A percentile compares a stretch with the other conserved stretches of the same genome.
Conservation (phyloP, 2,329 filamentous ascomycete species). For the Cladosporium austrohemisphaericum region DNA sequence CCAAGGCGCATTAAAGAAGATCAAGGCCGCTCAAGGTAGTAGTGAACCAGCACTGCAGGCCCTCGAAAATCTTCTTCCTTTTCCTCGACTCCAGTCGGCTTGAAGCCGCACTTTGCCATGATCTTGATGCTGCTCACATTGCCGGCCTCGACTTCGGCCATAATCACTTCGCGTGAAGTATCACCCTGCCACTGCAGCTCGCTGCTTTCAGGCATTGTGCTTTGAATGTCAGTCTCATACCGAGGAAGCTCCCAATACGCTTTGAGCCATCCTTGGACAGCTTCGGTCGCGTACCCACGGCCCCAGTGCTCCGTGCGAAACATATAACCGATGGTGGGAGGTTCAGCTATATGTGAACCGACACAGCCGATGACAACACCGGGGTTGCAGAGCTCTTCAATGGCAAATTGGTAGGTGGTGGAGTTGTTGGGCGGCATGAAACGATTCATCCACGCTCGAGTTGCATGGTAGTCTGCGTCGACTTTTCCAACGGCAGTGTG, state of each 20-base stretch:
- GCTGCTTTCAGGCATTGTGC: background rate
- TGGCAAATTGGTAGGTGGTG: background rate
- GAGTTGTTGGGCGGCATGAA: slow-evolving; percentile 1
- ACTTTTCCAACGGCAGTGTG: background rate
- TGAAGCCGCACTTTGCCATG: slow-evolving; percentile 3
- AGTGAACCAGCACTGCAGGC: background rate
- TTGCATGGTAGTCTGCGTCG: background rate
- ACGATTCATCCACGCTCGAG: slow-evolving; percentile 1
- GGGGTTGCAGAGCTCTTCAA: background rate
- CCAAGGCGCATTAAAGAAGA: too few relatives aligned
- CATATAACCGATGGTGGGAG: slow-evolving; percentile 1
- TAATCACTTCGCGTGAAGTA: background rate
- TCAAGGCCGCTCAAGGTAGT: background rate
- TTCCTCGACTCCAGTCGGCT: background rate
- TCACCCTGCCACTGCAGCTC: slow-evolving; percentile 1
- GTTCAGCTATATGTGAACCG: background rate
- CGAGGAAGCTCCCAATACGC: slow-evolving; percentile 5
- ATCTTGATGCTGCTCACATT: background rate
- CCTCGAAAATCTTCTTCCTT: background rate
- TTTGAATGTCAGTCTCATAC: background rate
- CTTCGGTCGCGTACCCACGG: background rate
- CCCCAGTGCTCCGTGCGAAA: slow-evolving; percentile 1
- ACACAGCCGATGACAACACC: background rate
- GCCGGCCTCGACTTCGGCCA: background rate
- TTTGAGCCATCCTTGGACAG: slow-evolving; percentile 6